A percentile compares a stretch with the other conserved stretches of the same genome.
Conservation (phyloP, 192 early-diverging fungal genomes). For the Geranomyces variabilis region DNA sequence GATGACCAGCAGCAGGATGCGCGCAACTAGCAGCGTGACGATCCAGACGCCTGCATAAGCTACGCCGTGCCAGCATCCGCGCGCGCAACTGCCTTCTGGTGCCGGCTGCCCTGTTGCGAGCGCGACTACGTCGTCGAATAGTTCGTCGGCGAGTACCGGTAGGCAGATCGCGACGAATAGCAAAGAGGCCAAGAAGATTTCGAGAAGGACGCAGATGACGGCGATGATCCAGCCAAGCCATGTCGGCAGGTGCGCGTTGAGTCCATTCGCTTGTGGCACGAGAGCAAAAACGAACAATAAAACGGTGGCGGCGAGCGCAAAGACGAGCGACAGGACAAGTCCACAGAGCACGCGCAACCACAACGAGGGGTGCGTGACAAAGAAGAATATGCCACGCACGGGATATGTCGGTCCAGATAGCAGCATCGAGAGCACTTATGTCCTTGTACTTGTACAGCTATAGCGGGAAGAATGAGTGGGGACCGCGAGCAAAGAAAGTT, state of each 20-base stretch:
- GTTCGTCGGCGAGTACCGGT: slow-evolving; percentile 60
- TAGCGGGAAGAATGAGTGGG: too few relatives aligned
- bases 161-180: slow-evolving; percentile 61
- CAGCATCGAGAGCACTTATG: background rate
- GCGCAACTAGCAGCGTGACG: slow-evolving; percentile 22
- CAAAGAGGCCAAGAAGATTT: slow-evolving; percentile 52
- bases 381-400: slow-evolving; percentile 35
- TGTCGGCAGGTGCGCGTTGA: slow-evolving; percentile 53
- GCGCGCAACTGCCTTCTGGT: slow-evolving; percentile 11
- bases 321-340: slow-evolving; percentile 52
- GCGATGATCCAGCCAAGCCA: slow-evolving; percentile 66
- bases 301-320: slow-evolving; percentile 50
- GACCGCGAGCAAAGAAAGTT: too few relatives aligned
- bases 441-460: too few relatives aligned
- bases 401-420: slow-evolving; percentile 25
- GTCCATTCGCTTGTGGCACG: slow-evolving; percentile 61
- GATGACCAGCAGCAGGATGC: slow-evolving; percentile 56
- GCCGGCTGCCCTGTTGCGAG: slow-evolving; percentile 10
- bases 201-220: slow-evolving; percentile 64
- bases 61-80: slow-evolving; percentile 21
- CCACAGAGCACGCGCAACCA: slow-evolving; percentile 57
- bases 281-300: slow-evolving; percentile 61
- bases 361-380: slow-evolving; percentile 40
- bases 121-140: slow-evolving; percentile 53
- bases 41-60: slow-evolving; percentile 18